These are phyloP conservation scores for Dendrobium huoshanense DNA, from an alignment of 106 monocot genomes.

Conservation along the genomic window DNA sequence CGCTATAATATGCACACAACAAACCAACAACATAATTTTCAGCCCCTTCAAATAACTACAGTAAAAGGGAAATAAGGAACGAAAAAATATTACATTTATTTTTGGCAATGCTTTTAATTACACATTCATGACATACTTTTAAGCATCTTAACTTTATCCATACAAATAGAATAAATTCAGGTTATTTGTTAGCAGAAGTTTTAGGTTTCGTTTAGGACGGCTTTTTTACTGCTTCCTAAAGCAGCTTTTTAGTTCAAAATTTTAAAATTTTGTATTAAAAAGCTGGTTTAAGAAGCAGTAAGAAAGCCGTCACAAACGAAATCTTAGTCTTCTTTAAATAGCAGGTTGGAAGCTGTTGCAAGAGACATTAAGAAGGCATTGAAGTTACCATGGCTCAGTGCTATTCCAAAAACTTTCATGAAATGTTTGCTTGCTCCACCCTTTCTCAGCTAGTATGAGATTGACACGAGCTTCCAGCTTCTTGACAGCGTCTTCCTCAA, in stretches of 20 bases:
- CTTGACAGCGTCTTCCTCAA: conserved; percentile 36
- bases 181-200: background rate
- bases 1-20: background rate
- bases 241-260: too few species aligned
- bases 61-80: background rate
- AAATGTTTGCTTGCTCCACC: conserved; percentile 25
- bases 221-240: too few species aligned
- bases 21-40: background rate
- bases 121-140: background rate
- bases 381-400: conserved; percentile 38
- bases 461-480: conserved; percentile 38
- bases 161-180: background rate
- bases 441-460: conserved; percentile 48
- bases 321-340: background rate
- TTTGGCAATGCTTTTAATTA: background rate
- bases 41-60: background rate
- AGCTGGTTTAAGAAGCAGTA: too few species aligned
- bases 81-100: background rate
- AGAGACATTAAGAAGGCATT: background rate
- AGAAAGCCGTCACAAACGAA: too few species aligned
- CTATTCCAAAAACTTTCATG: conserved; percentile 31
- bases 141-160: background rate
- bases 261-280: too few species aligned
- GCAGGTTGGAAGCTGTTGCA: background rate
- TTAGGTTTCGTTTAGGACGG: background rate